A percentile compares a stretch with the other conserved stretches of the same genome.
phyloP scores from a whole-genome alignment of 2,329 filamentous ascomycete genomes.

The Paraphoma chrysanthemicola region DNA sequence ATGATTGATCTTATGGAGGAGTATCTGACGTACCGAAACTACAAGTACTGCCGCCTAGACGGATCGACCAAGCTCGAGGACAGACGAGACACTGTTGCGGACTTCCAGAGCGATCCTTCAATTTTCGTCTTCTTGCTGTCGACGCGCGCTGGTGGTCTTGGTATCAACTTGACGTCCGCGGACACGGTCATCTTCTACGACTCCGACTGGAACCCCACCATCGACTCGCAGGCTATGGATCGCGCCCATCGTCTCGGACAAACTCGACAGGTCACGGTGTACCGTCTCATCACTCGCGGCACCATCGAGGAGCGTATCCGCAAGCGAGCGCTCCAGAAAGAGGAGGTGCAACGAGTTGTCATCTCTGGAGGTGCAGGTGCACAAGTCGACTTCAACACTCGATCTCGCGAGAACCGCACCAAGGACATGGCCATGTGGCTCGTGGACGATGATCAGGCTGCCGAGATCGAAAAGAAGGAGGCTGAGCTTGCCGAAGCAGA shows the following conservation, averaged over 20 bases:
- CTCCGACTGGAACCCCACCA: conserved; percentile 98
- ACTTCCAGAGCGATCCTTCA: conserved; percentile 92
- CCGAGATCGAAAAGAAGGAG: conserved; percentile 90
- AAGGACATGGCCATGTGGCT: conserved; percentile 99
- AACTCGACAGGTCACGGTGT: conserved; percentile 94
- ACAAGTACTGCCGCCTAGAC: conserved; percentile 96
- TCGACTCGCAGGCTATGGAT: conserved; percentile 99
- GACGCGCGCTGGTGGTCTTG: conserved; percentile 94
- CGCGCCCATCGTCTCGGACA: conserved; percentile 97
- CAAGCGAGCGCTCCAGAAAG: conserved; percentile 95
- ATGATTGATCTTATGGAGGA: conserved; percentile 99
- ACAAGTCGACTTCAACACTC: conserved; percentile 95
- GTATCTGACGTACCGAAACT: conserved; percentile 97
- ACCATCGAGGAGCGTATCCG: conserved; percentile 98
- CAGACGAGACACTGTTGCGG: conserved; percentile 91
- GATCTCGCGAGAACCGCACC: conserved; percentile 87
- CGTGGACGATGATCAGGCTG: conserved; percentile 94
- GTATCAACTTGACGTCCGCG: conserved; percentile 95
- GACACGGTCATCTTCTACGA: conserved; percentile 99
- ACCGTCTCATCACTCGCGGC: conserved; percentile 93
- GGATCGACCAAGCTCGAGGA: conserved; percentile 98
- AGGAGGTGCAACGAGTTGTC: conserved; percentile 97
- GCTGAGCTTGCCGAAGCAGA: conserved; percentile 79
- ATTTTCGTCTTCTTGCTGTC: conserved; percentile 98
- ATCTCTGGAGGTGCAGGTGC: conserved; percentile 85